Evolutionary conservation across 139 green algal species (phyloP), one percentile per base, ranked within the genome.

Genomic region (Pleodorina starrii): DNA sequence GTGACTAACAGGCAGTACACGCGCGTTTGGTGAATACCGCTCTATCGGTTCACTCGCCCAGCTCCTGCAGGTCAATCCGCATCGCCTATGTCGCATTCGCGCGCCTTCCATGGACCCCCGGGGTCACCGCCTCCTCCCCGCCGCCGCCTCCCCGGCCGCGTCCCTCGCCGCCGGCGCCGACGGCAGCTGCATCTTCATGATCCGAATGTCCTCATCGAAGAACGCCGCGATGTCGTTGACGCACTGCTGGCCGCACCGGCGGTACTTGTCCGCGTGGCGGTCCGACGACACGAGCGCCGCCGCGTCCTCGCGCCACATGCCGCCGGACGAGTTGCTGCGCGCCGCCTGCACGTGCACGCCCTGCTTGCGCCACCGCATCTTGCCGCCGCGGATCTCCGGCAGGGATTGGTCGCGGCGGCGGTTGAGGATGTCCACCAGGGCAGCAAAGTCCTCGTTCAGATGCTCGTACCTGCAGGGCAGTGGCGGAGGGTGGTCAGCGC

Each of bases 381-480:
- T 23, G 29, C 16, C 17, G 16, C 29, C n/a, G 11, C 43, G 36
- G 69, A 89, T 83, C 69, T 72, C 84, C 5, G 84, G 84, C 84
- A 89, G 84, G 27, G 43, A 32, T 5, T 35, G 36, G 36, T 72
- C 69, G 48, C 84, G 84, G 23, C 84, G 69, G 10, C n/a, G 16
- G 84, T 89, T 89, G 1, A 89, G 36, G 50, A 82, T 72, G n/a
- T 83, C 84, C 36, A 89, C 16, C 69, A 89, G 50, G 42, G 14
- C 11, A 19, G 50, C 69, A 25, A 89, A 89, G 69, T 89, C 84
- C 69, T 89, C 25, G 38, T 89, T 35, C 48, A 89, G 71, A 48
- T 89, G 84, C 69, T 89, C 84, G 69, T 89, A 89, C 6, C 84
- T 89, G 84, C 35, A 14, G 75, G 25, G n/a, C n/a, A n/a, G n/a